Evolutionary conservation across 225 moss, liverwort and hornwort species (phyloP).

Genomic region (Marchantia polymorpha): DNA sequence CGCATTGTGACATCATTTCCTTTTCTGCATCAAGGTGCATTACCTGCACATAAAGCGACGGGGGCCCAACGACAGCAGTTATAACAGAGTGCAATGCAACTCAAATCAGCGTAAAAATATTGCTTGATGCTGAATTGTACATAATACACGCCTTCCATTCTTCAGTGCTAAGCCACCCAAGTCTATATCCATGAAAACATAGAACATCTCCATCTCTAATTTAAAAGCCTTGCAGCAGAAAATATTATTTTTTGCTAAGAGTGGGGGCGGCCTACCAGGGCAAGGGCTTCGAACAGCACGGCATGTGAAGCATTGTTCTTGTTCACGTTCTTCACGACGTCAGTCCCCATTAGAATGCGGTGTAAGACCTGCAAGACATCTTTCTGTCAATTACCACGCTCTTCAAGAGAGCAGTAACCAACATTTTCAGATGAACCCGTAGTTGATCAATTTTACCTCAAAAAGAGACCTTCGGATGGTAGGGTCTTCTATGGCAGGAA

Average conservation of each 20-base stretch:
- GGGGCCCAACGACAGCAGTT: too few species aligned
- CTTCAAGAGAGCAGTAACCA: background rate
- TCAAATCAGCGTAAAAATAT: too few species aligned
- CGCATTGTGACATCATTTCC: constrained; percentile 97
- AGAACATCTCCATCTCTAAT: background rate
- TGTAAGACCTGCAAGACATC: constrained; percentile 73
- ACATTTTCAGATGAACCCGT: background rate
- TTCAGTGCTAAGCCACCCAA: too few species aligned
- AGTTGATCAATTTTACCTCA: constrained; percentile 51
- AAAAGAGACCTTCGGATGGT: constrained; percentile 69
- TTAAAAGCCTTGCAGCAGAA: background rate
- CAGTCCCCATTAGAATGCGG: constrained; percentile 84
- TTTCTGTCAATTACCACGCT: background rate
- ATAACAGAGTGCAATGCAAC: too few species aligned
- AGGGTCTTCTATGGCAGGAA: constrained; percentile 83
- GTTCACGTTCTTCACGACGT: constrained; percentile 97
- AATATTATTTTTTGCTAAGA: background rate
- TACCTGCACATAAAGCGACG: constrained; percentile 47
- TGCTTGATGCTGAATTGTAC: too few species aligned
- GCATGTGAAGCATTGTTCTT: constrained; percentile 99
- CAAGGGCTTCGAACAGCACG: constrained; percentile 94
- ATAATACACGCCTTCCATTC: too few species aligned
- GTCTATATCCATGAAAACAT: too few species aligned
- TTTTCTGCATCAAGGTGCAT: constrained; percentile 97
- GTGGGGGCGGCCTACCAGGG: constrained; percentile 49